Evolutionary conservation across 768 basidiomycete species (phyloP), one percentile per base, ranked within the genome.

Genomic region (Glaciozyma martinii): DNA sequence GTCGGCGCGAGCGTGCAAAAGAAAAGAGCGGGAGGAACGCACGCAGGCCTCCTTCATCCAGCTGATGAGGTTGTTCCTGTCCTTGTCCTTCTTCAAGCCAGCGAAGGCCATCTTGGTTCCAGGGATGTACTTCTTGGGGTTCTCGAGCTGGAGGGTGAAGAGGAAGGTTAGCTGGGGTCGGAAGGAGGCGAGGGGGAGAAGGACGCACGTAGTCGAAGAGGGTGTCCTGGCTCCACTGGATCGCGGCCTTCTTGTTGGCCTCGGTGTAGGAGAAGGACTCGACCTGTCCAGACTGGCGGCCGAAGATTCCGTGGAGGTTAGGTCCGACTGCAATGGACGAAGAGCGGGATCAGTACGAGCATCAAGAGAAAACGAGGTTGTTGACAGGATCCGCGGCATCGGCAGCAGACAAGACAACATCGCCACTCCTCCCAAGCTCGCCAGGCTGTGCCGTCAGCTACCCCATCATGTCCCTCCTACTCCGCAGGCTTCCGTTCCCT

Each of bases 31-130:
- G 12, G 15, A 13, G 37, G 37, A 40, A 40, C 37, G 37, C 15
- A 40, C 37, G 37, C 37, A 40, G 37, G n/a, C 56, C 37, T 19
- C 25, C 50, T 16, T 52, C 27, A n/a, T 52, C 50, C 27, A n/a
- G 50, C 16, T 29, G 74, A 98, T 83, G 74, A 98, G 86, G 80
- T 98, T 92, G 77, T 85, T 88, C 80, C 93, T 86, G 78, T 98
- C 93, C 83, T 92, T 90, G 33, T 62, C 90, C 84, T 97, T 98
- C 86, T 97, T 98, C 77, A 98, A 80, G 74, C 94, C 94, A 71
- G 92, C 91, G 73, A 95, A 97, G 63, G 92, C 92, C 93, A 95
- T 44, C 42, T 56, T 40, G 53, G 53, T 54, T n/a, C 56, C 25
- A 12, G 40, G 56, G 25, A 40, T 56, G 37, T 65, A 88, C 89